Conservation (phyloP, 140 eudicot species). For the Flaveria floridana region DNA sequence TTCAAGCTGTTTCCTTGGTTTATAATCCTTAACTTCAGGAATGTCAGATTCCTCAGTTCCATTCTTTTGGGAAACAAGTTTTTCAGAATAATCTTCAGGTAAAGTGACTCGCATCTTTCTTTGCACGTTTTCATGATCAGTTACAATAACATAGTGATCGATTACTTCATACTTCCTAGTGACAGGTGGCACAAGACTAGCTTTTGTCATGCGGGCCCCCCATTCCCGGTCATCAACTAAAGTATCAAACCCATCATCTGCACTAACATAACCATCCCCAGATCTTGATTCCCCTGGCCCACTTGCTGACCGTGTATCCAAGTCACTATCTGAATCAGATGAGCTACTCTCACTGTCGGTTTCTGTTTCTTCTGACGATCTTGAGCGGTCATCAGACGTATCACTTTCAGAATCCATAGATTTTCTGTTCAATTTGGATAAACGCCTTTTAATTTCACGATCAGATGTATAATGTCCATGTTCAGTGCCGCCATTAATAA, state of each 20-base stretch:
- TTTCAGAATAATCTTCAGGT: conserved; percentile 84
- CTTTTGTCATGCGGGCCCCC: conserved; percentile 99
- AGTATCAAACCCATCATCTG: conserved; percentile 67
- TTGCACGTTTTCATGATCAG: conserved; percentile 80
- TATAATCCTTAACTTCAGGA: conserved; percentile 88
- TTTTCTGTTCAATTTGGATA: conserved; percentile 67
- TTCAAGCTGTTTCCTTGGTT: conserved; percentile 86
- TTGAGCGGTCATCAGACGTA: conserved; percentile 69
- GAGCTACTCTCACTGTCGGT: conserved; percentile 54
- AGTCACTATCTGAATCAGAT: conserved; percentile 64
- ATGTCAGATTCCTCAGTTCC: conserved; percentile 96
- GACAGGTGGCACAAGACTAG: conserved; percentile 96
- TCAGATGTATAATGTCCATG: conserved; percentile 67
- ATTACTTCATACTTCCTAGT: conserved; percentile 91
- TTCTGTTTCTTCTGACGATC: conserved; percentile 63
- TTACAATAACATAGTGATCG: conserved; percentile 79
- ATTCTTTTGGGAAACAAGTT: conserved; percentile 67
- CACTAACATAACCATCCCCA: conserved; percentile 39
- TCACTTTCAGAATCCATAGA: conserved; percentile 64
- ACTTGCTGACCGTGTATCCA: conserved; percentile 46
- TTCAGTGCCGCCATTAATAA: conserved; percentile 47
- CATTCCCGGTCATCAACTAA: conserved; percentile 86
- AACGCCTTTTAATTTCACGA: conserved; percentile 64
- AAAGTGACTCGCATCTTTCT: conserved; percentile 83
- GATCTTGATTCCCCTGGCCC: conserved; percentile 45